Conservation (phyloP, 163 green algal genomes). For the Chlorella variabilis region DNA sequence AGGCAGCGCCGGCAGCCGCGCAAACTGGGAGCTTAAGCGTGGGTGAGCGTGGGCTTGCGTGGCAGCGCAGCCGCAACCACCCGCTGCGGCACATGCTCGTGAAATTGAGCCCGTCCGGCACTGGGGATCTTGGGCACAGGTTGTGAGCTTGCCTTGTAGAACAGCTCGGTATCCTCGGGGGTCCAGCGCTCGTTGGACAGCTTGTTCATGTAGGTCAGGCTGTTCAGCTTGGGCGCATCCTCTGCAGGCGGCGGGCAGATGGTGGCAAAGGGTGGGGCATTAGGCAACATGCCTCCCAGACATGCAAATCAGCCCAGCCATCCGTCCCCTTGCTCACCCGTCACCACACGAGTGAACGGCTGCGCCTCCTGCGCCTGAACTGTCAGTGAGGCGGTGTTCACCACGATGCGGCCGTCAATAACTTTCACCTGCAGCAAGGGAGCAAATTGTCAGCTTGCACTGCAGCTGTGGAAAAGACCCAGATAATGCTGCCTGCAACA, state of each 20-base stretch:
- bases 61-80: no score
- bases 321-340: slow-evolving; percentile 13
- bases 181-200: slow-evolving; percentile 68
- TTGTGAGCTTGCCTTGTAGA: slow-evolving; percentile 71
- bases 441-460: not conserved
- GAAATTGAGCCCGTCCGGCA: no score
- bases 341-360: slow-evolving; percentile 27
- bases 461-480: not conserved
- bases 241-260: slow-evolving; percentile 5
- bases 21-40: no score
- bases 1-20: no score
- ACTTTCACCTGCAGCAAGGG: slow-evolving; percentile 46
- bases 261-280: not conserved
- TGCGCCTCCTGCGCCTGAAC: slow-evolving; percentile 34
- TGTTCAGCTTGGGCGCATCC: slow-evolving; percentile 60
- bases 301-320: no score
- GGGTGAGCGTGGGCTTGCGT: no score
- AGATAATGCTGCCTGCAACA: no score
- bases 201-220: slow-evolving; percentile 59
- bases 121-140: no score
- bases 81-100: no score
- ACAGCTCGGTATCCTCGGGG: slow-evolving; percentile 70
- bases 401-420: slow-evolving; percentile 53
- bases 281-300: no score
- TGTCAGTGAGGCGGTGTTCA: slow-evolving; percentile 45